phyloP scores from a whole-genome alignment of 2,329 filamentous ascomycete species.

The Fusarium sacchari region DNA sequence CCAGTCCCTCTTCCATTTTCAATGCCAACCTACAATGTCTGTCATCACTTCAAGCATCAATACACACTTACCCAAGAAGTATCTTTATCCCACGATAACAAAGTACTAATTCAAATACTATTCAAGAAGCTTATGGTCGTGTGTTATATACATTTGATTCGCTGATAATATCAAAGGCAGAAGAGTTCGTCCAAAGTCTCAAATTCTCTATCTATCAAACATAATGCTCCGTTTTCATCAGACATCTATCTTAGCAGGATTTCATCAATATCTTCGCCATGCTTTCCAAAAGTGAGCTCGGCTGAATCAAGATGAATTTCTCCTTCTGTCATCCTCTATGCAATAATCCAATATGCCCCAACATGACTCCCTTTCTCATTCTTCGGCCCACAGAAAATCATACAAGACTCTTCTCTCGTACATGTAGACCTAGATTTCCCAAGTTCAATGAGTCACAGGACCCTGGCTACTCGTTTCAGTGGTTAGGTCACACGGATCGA shows the following conservation, averaged over 20 bases:
- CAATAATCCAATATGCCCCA: neutral
- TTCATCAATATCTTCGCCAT: neutral
- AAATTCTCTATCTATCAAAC: neutral
- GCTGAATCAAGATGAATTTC: neutral
- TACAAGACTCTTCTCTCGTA: too few species aligned
- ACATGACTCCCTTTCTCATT: neutral
- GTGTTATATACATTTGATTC: too few species aligned
- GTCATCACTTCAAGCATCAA: neutral
- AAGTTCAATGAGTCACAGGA: too few species aligned
- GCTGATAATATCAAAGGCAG: neutral
- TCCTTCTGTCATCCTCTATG: too few species aligned
- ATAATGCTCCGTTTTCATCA: too few species aligned
- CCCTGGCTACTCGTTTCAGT: too few species aligned
- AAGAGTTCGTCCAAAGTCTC: neutral
- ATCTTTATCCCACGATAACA: too few species aligned
- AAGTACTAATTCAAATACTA: neutral
- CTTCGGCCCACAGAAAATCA: too few species aligned
- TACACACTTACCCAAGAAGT: neutral
- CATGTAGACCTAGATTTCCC: too few species aligned
- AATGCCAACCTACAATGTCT: neutral
- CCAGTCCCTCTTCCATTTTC: neutral
- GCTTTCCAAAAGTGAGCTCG: neutral
- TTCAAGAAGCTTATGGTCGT: too few species aligned
- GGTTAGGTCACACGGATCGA: too few species aligned
- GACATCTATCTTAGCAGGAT: too few species aligned